Evolutionary conservation across 768 basidiomycete genomes (phyloP), one percentile per base, ranked within the genome.

Genomic region (Lanmaoa rubissima): DNA sequence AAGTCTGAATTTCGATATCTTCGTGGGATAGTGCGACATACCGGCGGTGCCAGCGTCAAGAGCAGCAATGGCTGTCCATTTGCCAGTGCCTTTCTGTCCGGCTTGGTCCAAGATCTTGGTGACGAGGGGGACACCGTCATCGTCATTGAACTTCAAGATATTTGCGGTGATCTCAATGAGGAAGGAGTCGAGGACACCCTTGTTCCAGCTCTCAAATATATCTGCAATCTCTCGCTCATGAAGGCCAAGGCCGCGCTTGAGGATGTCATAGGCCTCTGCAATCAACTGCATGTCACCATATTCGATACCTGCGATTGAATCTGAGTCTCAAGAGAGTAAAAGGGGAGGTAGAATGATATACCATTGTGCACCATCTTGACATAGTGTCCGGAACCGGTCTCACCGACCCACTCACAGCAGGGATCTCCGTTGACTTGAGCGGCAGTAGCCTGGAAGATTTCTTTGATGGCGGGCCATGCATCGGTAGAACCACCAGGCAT

Each of bases 281-380:
- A 99, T 98, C 71, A 98, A 81, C 75, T 98, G 96, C 97, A 99
- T 99, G 78, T 99, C 97, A 67, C 92, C 95, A 71, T 98, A 98
- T 75, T 99, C 97, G 74, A 99, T 99, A 79, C 96, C 96, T 95
- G 62, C 35, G 41, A 49, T 55, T 11, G 38, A 32, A 24, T 12
- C 32, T 59, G 48, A 57, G 54, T 56, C n/a, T 47, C 47, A 53
- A 32, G 21, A 55, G 43, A 41, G 40, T 9, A 54, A 39, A 32
- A 4, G 24, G 44, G 16, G 17, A 26, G 34, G 39, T 28, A 46
- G 41, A 65, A 56, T 57, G 52, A 62, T 70, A 68, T 73, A 88
- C 92, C 92, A 57, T 94, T 93, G 80, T 99, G 96, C 60, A 99
- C 96, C 96, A 99, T 98, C 82, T 99, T 99, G 76, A 99, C 96